Evolutionary conservation across 768 basidiomycete genomes (phyloP).

Genomic region (Lentinula lateritia): DNA sequence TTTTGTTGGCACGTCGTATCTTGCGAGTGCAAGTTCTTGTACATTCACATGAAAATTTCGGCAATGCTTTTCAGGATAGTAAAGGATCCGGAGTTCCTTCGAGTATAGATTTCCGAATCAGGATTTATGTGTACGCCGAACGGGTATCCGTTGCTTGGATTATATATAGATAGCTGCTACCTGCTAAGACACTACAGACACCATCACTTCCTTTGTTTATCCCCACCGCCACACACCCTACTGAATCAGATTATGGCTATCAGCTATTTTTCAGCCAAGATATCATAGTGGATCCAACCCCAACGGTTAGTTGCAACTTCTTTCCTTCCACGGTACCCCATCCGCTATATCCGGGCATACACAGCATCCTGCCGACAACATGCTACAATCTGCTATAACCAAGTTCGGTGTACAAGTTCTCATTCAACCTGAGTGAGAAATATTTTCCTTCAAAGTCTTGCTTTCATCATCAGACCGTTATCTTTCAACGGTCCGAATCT

Average conservation of each 20-base stretch:
- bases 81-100: neutral
- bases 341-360: no score
- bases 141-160: neutral
- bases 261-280: no score
- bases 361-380: no score
- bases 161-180: no score
- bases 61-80: neutral
- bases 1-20: neutral
- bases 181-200: no score
- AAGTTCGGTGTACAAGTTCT: neutral
- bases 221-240: no score
- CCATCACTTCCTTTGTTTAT: no score
- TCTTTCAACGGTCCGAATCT: neutral
- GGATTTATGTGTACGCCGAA: neutral
- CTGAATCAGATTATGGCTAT: no score
- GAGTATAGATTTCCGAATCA: no score
- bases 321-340: no score
- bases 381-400: neutral
- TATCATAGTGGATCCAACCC: no score
- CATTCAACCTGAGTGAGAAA: neutral
- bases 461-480: neutral
- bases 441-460: neutral
- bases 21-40: neutral
- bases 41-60: neutral
- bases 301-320: no score